phyloP scores from a whole-genome alignment of 345 rosid genomes.

The Reutealis trisperma region DNA sequence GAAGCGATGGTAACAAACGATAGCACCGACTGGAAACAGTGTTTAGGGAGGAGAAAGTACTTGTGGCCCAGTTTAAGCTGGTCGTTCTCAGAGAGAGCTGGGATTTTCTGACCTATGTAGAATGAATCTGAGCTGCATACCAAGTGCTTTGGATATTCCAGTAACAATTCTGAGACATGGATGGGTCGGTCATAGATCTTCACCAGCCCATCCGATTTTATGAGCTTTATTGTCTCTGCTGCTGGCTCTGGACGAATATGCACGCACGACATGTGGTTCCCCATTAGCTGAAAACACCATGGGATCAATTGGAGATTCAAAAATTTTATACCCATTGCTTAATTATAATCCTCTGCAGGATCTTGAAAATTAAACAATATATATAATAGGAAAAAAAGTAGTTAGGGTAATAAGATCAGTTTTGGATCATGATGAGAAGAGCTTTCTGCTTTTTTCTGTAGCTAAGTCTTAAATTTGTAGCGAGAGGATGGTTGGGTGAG shows the following conservation, averaged over 20 bases:
- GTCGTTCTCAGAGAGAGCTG: slow-evolving; percentile 61
- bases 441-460: too few species aligned
- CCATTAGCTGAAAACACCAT: slow-evolving; percentile 37
- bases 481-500: too few species aligned
- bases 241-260: slow-evolving; percentile 23
- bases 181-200: slow-evolving; percentile 60
- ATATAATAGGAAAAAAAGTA: too few species aligned
- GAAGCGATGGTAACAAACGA: slow-evolving; percentile 71
- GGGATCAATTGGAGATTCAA: slow-evolving; percentile 29
- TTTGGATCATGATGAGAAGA: background rate
- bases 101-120: slow-evolving; percentile 83
- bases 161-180: slow-evolving; percentile 55
- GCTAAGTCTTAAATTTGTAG: too few species aligned
- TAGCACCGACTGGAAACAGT: slow-evolving; percentile 62
- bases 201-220: slow-evolving; percentile 65
- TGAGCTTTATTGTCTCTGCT: slow-evolving; percentile 46
- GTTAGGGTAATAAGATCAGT: background rate
- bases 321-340: slow-evolving; percentile 31
- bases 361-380: background rate
- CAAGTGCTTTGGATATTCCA: slow-evolving; percentile 71
- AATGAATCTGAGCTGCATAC: slow-evolving; percentile 73
- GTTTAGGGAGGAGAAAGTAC: slow-evolving; percentile 77
- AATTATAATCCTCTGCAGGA: too few species aligned
- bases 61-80: slow-evolving; percentile 69
- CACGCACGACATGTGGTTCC: slow-evolving; percentile 37